Base-by-base conservation (phyloP, 306 rosid genomes). In the Hippophae gyantsensis region DNA sequence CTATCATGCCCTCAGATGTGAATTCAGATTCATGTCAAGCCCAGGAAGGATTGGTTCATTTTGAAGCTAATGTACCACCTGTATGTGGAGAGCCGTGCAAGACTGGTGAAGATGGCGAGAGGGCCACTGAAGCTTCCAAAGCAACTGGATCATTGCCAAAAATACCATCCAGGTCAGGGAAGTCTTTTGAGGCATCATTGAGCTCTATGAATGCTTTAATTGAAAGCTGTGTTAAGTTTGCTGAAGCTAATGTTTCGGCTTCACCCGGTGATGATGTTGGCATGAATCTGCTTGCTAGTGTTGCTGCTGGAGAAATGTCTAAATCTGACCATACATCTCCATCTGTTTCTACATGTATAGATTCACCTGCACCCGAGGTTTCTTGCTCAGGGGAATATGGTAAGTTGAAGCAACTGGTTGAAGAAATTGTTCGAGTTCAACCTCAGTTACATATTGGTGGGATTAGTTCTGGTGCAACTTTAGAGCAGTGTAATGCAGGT, bases 201-300 rank as follows among this genome's bases (percentile, higher is more conserved):
- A 80, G 82, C 81, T 77, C 89, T 53, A 85, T 89, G 50, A 72
- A 85, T 75, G 95, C 90, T 50, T 74, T 89, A 68, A 70, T 89
- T 69, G 96, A 85, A 60, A 85, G 97, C 61, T 83, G 89, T 74
- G 90, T 72, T 7, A 81, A 83, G 72, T 79, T 83, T 75, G 81
- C 97, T 56, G 90, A 83, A 72, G 64, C 76, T 40, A 72, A 55
- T 55, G 67, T 64, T 8, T 52, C 78, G 27, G 62, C 76, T 40
- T 69, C 78, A 10, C 73, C 74, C 10, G 79, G 81, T 43, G 97
- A 89, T 79, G 89, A 79, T 69, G 81, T 72, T 45, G 97, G 97
- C 61, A 89, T 89, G 95, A 86, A 89, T 73, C 78, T 89, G 66
- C 89, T 89, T 69, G 97, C 97, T 54, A 89, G 89, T n/a, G 97